A percentile compares a stretch with the other conserved stretches of the same genome.
Evolutionary conservation across 179 eudicot species (phyloP).

Genomic region (Corrigiola litoralis): DNA sequence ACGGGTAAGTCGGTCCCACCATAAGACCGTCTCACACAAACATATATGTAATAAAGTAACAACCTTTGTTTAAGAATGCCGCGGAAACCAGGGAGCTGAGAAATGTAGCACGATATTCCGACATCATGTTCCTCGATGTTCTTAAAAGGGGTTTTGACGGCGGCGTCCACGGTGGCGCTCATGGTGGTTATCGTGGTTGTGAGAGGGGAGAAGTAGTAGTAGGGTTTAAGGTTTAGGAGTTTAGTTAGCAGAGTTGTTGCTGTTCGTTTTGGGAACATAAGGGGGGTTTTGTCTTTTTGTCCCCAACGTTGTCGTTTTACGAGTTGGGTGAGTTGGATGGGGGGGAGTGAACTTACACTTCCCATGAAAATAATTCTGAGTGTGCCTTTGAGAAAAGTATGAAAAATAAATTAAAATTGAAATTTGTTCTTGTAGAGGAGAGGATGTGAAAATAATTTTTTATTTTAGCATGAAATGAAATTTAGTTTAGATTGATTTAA

Average conservation of each 20-base stretch:
- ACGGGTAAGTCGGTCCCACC: too few relatives aligned
- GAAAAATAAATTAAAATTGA: too few relatives aligned
- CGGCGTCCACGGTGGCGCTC: conserved; percentile 14
- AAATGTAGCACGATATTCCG: conserved; percentile 80
- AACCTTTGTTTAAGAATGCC: conserved; percentile 94
- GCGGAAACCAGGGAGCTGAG: conserved; percentile 83
- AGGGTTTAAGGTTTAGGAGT: conserved; percentile 35
- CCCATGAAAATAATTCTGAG: too few relatives aligned
- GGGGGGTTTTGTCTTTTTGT: conserved; percentile 8
- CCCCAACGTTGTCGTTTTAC: too few relatives aligned
- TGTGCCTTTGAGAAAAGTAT: too few relatives aligned
- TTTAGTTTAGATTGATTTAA: too few relatives aligned
- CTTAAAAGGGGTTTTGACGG: conserved; percentile 12
- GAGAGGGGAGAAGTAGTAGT: conserved; percentile 6
- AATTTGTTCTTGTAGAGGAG: too few relatives aligned
- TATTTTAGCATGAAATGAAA: too few relatives aligned
- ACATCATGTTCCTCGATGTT: conserved; percentile 67
- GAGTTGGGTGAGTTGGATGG: too few relatives aligned
- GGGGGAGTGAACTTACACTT: too few relatives aligned
- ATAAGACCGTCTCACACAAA: too few relatives aligned
- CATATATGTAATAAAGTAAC: neutral
- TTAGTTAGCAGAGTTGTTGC: conserved; percentile 11
- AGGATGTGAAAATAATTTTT: too few relatives aligned
- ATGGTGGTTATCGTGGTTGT: conserved; percentile 9
- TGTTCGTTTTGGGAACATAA: conserved; percentile 21